Evolutionary conservation across 2,329 filamentous ascomycete species (phyloP).

Genomic region (Cyphellophora attinorum): DNA sequence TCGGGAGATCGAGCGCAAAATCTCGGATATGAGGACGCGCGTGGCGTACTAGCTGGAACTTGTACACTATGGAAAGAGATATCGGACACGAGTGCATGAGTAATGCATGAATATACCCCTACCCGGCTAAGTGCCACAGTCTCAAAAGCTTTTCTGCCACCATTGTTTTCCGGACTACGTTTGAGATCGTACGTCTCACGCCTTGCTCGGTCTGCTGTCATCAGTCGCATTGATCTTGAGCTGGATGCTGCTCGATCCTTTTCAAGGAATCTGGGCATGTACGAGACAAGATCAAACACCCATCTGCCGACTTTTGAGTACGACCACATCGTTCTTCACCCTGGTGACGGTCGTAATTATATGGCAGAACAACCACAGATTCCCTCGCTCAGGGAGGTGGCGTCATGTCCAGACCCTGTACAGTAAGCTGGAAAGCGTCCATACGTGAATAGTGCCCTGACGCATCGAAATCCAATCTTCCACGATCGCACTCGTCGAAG

Average conservation of each 20-base stretch:
- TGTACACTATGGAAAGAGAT: too few relatives aligned
- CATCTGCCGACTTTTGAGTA: slow-evolving; percentile 42
- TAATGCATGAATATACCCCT: too few relatives aligned
- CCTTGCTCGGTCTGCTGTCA: slow-evolving; percentile 38
- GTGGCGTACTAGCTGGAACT: slow-evolving; percentile 49
- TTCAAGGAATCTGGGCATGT: slow-evolving; percentile 25
- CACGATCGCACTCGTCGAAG: slow-evolving; percentile 77
- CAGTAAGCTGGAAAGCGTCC: slow-evolving; percentile 51
- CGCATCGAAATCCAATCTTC: slow-evolving; percentile 72
- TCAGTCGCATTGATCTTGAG: slow-evolving; percentile 27
- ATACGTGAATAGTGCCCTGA: slow-evolving; percentile 77
- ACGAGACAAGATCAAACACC: slow-evolving; percentile 40
- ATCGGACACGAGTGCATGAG: too few relatives aligned
- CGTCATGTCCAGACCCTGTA: slow-evolving; percentile 50
- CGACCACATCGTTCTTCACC: slow-evolving; percentile 29
- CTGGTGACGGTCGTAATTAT: slow-evolving; percentile 1
- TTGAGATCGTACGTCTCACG: slow-evolving; percentile 34
- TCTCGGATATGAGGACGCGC: slow-evolving; percentile 57
- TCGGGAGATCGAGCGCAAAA: slow-evolving; percentile 90
- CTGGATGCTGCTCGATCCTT: slow-evolving; percentile 25
- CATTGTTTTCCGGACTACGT: too few relatives aligned
- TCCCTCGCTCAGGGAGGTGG: slow-evolving; percentile 40
- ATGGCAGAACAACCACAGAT: not conserved
- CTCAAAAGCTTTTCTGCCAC: too few relatives aligned
- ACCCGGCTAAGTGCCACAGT: too few relatives aligned